phyloP scores from a whole-genome alignment of 495 filamentous ascomycete genomes.

The Oleoguttula mirabilis region DNA sequence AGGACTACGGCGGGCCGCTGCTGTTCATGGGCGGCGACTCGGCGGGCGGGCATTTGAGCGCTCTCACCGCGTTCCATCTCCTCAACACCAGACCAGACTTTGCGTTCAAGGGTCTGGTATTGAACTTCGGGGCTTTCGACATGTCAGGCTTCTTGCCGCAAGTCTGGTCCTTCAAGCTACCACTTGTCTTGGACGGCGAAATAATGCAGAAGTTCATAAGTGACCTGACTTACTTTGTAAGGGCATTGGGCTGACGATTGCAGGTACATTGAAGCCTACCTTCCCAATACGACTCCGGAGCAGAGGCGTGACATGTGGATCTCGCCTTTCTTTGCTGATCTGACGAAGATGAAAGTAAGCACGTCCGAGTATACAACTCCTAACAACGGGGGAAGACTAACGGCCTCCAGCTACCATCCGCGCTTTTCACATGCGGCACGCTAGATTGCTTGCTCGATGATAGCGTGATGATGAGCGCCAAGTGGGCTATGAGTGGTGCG shows the following conservation, averaged over 20 bases:
- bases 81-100: constrained; percentile 29
- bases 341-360: constrained; percentile 30
- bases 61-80: constrained; percentile 36
- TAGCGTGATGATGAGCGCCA: constrained; percentile 40
- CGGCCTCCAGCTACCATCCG: constrained; percentile 40
- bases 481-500: constrained; percentile 40
- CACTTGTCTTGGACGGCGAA: constrained; percentile 31
- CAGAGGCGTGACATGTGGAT: constrained; percentile 31
- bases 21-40: constrained; percentile 35
- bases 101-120: constrained; percentile 34
- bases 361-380: too few species aligned
- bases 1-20: constrained; percentile 32
- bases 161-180: constrained; percentile 23
- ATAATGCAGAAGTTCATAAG: constrained; percentile 31
- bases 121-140: constrained; percentile 39
- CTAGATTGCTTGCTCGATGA: constrained; percentile 46
- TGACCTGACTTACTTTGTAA: background rate
- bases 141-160: constrained; percentile 30
- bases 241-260: background rate
- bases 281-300: constrained; percentile 30
- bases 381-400: too few species aligned
- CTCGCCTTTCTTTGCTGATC: constrained; percentile 37
- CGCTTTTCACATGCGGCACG: constrained; percentile 42
- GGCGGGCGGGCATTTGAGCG: constrained; percentile 39
- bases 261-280: constrained; percentile 28